Conservation (phyloP, 2,329 filamentous ascomycete species). For the Alternaria infectoria region DNA sequence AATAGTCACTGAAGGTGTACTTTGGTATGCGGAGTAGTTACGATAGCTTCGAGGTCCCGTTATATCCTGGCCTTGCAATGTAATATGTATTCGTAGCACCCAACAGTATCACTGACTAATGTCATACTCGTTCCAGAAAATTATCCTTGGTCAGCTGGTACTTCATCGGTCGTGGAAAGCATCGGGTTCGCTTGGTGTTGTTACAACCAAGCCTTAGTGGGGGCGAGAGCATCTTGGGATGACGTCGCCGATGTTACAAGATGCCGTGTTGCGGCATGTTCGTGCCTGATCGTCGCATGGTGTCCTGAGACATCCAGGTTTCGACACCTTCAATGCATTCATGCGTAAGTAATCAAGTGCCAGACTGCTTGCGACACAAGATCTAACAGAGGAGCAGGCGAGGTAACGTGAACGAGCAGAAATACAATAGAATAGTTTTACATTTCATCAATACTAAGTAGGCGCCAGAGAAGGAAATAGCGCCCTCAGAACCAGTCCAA, state of each 20-base stretch:
- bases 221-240: not conserved
- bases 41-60: too few relatives aligned
- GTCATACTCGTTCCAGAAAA: not conserved
- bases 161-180: not conserved
- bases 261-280: slow-evolving; percentile 17
- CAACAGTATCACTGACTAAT: not conserved
- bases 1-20: too few relatives aligned
- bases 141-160: not conserved
- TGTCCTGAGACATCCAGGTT: slow-evolving; percentile 22
- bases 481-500: slow-evolving; percentile 42
- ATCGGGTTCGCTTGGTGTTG: not conserved
- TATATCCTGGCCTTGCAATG: too few relatives aligned
- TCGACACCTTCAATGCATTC: slow-evolving; percentile 7
- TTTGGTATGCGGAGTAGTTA: too few relatives aligned
- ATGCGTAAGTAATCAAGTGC: not conserved
- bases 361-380: not conserved
- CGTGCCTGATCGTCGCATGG: slow-evolving; percentile 10
- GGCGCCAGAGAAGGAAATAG: slow-evolving; percentile 27
- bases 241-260: slow-evolving; percentile 4
- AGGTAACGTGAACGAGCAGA: not conserved
- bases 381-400: too few relatives aligned
- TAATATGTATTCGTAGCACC: not conserved
- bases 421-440: slow-evolving; percentile 34
- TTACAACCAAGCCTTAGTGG: not conserved
- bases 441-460: slow-evolving; percentile 35